Base-by-base conservation (phyloP, 139 green algal genomes). In the Medakamo hakoo region DNA sequence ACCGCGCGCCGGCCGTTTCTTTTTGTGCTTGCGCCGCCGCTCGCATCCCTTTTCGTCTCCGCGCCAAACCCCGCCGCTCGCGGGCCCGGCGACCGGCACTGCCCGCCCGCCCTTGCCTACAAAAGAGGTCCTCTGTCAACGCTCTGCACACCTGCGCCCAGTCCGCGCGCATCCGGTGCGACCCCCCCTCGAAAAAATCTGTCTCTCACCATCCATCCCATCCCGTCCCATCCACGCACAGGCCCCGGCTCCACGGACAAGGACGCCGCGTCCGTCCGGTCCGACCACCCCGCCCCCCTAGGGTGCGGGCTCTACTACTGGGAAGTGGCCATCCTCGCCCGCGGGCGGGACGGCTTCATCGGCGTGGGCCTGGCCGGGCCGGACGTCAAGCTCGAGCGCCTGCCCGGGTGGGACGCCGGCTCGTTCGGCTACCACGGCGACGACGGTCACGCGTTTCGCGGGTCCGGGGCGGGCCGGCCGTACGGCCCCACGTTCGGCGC, bases 401-500 rank as follows among this genome's bases (percentile, higher is more conserved):
- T 95, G 58, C 88, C 88, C 0, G 88, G 88, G 16, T 95, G 88
- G 88, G 85, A 94, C 59, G 30, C 63, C 0, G 75, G 85, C 67
- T 86, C 75, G 21, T 95, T 91, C 57, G 85, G 86, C 14, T 92
- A 91, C 65, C 84, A 91, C 52, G 84, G 84, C 0, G 82, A 91
- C 59, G 82, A 90, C 59, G 80, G 84, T 20, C 67, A 82, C 57
- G 73, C 75, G 0, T 95, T 95, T 58, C 61, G 71, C 24, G 78
- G 72, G 22, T 67, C 58, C 55, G 79, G 79, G 26, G 75, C 64
- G 24, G 81, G 81, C n/a, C 61, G 59, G 19, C 31, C 57, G 3
- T 87, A 82, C 66, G 81, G 81, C 0, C 81, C 81, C 18, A 63
- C 26, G 2, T 87, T 79, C 63, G 68, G 26, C 68, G 68, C 71